A percentile compares a stretch with the other conserved stretches of the same genome.
Conservation (phyloP, 768 basidiomycete species). For the Lentinula edodes region DNA sequence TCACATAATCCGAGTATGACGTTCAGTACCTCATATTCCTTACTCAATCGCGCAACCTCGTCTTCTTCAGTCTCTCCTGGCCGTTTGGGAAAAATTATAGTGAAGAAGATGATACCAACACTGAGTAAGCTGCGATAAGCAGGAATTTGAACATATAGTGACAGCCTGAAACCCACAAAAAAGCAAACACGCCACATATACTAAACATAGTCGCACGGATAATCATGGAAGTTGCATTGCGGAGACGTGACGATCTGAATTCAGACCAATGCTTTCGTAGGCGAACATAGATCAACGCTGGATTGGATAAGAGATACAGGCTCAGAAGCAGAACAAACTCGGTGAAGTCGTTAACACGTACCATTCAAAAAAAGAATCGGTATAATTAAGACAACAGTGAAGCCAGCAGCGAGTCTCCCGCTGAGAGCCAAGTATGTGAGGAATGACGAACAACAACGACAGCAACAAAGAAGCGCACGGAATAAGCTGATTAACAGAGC, state of each 20-base stretch:
- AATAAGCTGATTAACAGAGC: background rate
- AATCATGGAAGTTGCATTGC: background rate
- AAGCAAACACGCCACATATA: background rate
- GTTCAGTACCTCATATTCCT: background rate
- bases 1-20: background rate
- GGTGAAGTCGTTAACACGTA: background rate
- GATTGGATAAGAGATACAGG: background rate
- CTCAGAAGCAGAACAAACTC: background rate
- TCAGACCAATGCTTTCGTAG: conserved; percentile 1
- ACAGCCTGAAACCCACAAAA: background rate
- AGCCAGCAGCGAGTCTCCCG: background rate
- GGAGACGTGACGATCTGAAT: background rate
- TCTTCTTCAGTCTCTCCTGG: background rate
- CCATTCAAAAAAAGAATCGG: background rate
- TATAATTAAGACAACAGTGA: background rate
- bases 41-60: background rate
- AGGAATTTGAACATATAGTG: too few species aligned
- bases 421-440: background rate
- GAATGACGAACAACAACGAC: background rate
- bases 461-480: background rate
- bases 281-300: background rate
- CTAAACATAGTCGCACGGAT: background rate
- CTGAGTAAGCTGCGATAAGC: background rate
- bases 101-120: background rate
- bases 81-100: background rate